Conservation (phyloP, 768 basidiomycete species). For the Leccinum broughii region DNA sequence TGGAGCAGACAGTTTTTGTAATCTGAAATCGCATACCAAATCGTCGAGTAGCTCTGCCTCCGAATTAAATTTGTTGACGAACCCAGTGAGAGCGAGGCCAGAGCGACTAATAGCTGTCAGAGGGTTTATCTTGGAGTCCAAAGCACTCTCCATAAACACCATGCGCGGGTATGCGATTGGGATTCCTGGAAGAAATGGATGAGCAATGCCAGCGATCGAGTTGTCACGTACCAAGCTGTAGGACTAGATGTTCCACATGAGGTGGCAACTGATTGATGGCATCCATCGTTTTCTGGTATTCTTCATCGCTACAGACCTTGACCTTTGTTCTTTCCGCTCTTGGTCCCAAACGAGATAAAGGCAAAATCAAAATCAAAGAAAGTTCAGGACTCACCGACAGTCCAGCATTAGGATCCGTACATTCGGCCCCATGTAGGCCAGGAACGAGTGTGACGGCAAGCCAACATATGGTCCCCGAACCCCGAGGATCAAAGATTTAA, state of each 20-base stretch:
- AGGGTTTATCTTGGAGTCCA: slow-evolving; percentile 86
- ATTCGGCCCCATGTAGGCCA: slow-evolving; percentile 79
- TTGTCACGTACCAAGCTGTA: slow-evolving; percentile 64
- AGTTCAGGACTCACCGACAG: slow-evolving; percentile 58
- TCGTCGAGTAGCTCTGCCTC: slow-evolving; percentile 95
- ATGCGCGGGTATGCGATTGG: slow-evolving; percentile 92
- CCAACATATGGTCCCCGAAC: slow-evolving; percentile 74
- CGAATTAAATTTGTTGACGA: slow-evolving; percentile 90
- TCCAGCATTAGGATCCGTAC: slow-evolving; percentile 75
- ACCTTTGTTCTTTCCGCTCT: slow-evolving; percentile 85
- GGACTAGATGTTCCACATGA: slow-evolving; percentile 75
- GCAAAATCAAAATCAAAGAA: background rate
- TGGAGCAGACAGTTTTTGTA: slow-evolving; percentile 26
- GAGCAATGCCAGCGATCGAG: background rate
- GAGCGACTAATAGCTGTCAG: slow-evolving; percentile 70
- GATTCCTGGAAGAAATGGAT: slow-evolving; percentile 45
- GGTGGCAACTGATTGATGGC: slow-evolving; percentile 60
- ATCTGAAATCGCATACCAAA: slow-evolving; percentile 48
- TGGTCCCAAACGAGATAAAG: slow-evolving; percentile 10
- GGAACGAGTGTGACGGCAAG: slow-evolving; percentile 78
- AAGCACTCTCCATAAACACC: slow-evolving; percentile 79
- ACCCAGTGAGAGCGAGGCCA: slow-evolving; percentile 70
- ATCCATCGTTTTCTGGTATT: slow-evolving; percentile 76
- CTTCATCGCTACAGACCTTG: slow-evolving; percentile 70
- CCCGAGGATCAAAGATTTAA: slow-evolving; percentile 75